phyloP scores from a whole-genome alignment of 2,329 filamentous ascomycete species.

The Ilyonectria mors-panacis region DNA sequence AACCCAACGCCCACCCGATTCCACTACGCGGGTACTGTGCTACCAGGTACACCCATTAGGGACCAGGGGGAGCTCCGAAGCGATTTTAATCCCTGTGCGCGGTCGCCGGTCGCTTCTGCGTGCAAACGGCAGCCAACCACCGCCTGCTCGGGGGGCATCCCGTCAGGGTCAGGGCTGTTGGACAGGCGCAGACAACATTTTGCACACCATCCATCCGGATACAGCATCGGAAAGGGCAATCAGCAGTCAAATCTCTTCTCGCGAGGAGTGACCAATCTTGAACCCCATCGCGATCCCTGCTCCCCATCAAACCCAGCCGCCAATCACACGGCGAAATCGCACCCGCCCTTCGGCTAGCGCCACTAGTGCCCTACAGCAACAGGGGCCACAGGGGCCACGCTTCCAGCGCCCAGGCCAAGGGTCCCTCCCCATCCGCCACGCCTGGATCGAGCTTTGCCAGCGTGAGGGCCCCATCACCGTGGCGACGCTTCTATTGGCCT shows the following conservation, averaged over 20 bases:
- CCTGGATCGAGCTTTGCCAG: conserved; percentile 13
- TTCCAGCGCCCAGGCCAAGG: background rate
- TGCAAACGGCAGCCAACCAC: too few relatives aligned
- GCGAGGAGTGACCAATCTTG: too few relatives aligned
- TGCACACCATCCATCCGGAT: too few relatives aligned
- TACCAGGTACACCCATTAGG: background rate
- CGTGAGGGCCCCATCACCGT: conserved; percentile 1
- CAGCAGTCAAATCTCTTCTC: too few relatives aligned
- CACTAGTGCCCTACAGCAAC: background rate
- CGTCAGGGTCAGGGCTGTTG: too few relatives aligned
- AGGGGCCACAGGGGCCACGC: background rate
- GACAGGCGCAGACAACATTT: too few relatives aligned
- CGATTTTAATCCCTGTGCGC: background rate
- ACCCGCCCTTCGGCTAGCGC: background rate
- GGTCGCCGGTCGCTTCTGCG: background rate
- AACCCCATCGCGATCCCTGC: too few relatives aligned
- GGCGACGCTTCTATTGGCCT: background rate
- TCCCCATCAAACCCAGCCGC: too few relatives aligned
- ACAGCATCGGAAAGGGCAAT: too few relatives aligned
- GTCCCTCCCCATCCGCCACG: background rate
- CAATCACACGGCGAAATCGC: too few relatives aligned
- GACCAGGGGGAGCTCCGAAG: background rate
- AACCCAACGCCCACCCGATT: background rate
- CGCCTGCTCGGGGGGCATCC: too few relatives aligned
- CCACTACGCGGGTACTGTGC: too few relatives aligned